Evolutionary conservation across 257 asterid species (phyloP).

Genomic region (Solanum chaucha): DNA sequence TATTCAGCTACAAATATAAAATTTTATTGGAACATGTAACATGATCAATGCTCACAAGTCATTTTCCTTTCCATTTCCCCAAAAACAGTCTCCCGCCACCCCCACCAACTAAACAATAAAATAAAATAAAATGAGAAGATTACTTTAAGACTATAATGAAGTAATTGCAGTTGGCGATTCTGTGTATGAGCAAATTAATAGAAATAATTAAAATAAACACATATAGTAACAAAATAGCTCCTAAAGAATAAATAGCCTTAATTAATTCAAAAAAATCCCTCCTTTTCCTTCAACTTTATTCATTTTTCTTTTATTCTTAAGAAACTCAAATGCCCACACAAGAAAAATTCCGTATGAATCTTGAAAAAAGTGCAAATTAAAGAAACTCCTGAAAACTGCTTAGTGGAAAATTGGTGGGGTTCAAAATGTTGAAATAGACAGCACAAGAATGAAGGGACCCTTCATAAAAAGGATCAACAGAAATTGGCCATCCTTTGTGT

Average conservation of each 20-base stretch:
- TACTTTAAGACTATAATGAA: background rate
- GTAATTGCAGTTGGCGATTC: background rate
- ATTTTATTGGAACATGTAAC: background rate
- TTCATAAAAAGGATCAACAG: background rate
- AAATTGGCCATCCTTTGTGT: slow-evolving; percentile 12
- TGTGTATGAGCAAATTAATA: background rate
- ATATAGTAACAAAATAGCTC: background rate
- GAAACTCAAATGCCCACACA: background rate
- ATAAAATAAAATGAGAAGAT: background rate
- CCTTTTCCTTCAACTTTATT: background rate
- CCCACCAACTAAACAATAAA: background rate
- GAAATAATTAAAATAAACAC: background rate
- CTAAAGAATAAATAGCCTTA: background rate
- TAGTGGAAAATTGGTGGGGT: slow-evolving; percentile 16
- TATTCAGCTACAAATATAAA: background rate
- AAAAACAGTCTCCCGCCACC: background rate
- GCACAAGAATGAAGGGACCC: background rate
- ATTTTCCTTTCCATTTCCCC: background rate
- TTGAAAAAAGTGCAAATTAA: background rate
- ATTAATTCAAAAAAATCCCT: background rate
- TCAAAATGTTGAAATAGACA: slow-evolving; percentile 2
- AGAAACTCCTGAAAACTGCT: background rate
- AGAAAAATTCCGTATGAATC: background rate
- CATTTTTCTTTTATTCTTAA: background rate
- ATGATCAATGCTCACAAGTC: background rate